Conservation (phyloP, 768 basidiomycete species). For the Amanita pallidorosea region DNA sequence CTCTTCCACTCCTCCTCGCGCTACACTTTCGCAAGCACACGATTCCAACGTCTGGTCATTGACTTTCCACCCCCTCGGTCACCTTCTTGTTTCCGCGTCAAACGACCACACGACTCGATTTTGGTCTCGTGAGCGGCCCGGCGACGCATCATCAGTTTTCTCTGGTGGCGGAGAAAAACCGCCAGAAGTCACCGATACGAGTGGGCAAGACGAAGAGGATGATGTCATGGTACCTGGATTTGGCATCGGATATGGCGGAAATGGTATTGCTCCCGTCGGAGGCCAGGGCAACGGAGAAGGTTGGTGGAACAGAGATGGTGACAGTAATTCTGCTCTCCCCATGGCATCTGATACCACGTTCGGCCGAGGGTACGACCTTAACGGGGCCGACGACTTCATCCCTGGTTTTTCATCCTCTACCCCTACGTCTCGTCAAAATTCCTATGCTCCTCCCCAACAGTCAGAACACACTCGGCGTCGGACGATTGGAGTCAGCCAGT, state of each 20-base stretch:
- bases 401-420: constrained; percentile 46
- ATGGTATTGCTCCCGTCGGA: constrained; percentile 12
- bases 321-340: constrained; percentile 8
- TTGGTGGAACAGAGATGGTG: constrained; percentile 41
- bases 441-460: constrained; percentile 24
- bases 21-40: constrained; percentile 90
- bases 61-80: constrained; percentile 91
- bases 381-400: constrained; percentile 48
- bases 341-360: constrained; percentile 6
- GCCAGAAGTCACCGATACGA: constrained; percentile 49
- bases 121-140: constrained; percentile 89
- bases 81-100: constrained; percentile 87
- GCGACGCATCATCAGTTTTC: constrained; percentile 71
- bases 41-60: constrained; percentile 97
- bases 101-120: constrained; percentile 99
- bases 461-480: constrained; percentile 36
- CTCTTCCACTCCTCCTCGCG: constrained; percentile 49
- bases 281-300: constrained; percentile 12
- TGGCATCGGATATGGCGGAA: constrained; percentile 28
- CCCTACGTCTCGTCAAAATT: constrained; percentile 20
- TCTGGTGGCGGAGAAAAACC: constrained; percentile 80
- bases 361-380: constrained; percentile 14
- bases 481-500: constrained; percentile 22
- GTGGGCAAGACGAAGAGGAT: constrained; percentile 63
- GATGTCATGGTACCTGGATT: constrained; percentile 71